Base-by-base conservation (phyloP, 129 eudicot species). In the Pulicaria dysenterica region DNA sequence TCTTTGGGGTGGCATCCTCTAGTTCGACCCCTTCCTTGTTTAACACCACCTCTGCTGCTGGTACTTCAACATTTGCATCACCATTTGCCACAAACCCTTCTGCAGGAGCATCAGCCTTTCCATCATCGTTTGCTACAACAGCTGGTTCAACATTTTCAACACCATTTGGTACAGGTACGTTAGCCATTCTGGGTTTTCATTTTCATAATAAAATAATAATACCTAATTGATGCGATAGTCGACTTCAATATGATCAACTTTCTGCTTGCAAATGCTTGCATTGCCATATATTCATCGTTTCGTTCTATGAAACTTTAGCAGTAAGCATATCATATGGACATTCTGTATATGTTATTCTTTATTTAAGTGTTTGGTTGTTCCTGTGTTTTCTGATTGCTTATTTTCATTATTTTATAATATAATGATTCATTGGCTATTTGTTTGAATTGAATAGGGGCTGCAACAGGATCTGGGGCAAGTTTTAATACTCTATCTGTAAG, bases 401-500 rank as follows among this genome's bases (percentile, higher is more conserved):
- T 57, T 47, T 66, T 11, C 1, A 3, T 49, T 65, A 41, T 59
- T 51, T 58, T 24, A 24, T 24, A 24, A 39, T 16, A 42, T 17
- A 5, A 5, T 41, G 19, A 14, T 62, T 73, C 16, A 59, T 73
- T 42, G 6, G 8, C 13, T 49, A 38, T 58, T 37, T 57, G 54
- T 58, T 49, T 31, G 31, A 39, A 65, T 73, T 78, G 31, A 38
- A 63, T 70, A 93, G 98, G 98, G 69, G 90, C 98, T 78, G 96
- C 85, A 50, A 82, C 88, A 51, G 98, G 88, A 77, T 89, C 98
- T 12, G 96, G 96, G 49, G 85, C 94, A 58, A 93, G 98, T 83
- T 89, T 89, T 72, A 86, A 82, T 19, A 86, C 83, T 64, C 16
- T 71, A 79, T 82, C 96, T 38, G 98, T 92, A 77, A 92, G 96